Evolutionary conservation across 257 asterid species (phyloP), one percentile per base, ranked within the genome.

Genomic region (Osmanthus fragrans): DNA sequence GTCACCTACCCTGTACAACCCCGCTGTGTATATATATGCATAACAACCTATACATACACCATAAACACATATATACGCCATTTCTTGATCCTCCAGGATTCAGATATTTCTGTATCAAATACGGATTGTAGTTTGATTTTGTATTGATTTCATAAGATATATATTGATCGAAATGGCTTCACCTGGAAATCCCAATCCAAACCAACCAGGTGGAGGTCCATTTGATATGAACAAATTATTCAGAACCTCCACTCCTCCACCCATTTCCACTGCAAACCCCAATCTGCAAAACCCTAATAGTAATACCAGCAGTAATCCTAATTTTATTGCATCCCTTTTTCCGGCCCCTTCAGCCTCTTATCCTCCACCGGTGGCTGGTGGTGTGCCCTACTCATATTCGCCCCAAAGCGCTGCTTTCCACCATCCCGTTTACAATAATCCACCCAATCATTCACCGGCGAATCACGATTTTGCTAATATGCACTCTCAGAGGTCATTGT

Each of bases 291-390:
- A 80, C 86, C 36, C 49, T 65, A 72, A 74, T 74, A 85, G 77
- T 33, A 70, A 30, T 58, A 16, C 75, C 49, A 56, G 65, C 25
- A 51, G 60, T 56, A 56, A 56, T 30, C 65, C 30, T 56, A 56
- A 56, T 56, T 56, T 56, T 56, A 7, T 56, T 56, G 0, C 65
- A 21, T 2, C 65, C 15, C 65, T 30, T 8, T 56, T 56, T 56
- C 89, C 91, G 4, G 88, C 84, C 7, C 97, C 97, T 19, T 86
- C 95, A 8, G 91, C 97, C 27, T 90, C 98, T 27, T 89, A 92
- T 78, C 97, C 97, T 19, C 96, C 18, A 79, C 90, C 30, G 84
- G 78, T 27, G 86, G 77, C 81, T 13, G 21, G 83, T 74, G 65
- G 65, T n/a, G 65, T 56, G 65, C 65, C 65, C 30, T 93, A 82